Evolutionary conservation across 1,139 yeast species (phyloP).

Genomic region (Scheffersomyces illinoinensis): DNA sequence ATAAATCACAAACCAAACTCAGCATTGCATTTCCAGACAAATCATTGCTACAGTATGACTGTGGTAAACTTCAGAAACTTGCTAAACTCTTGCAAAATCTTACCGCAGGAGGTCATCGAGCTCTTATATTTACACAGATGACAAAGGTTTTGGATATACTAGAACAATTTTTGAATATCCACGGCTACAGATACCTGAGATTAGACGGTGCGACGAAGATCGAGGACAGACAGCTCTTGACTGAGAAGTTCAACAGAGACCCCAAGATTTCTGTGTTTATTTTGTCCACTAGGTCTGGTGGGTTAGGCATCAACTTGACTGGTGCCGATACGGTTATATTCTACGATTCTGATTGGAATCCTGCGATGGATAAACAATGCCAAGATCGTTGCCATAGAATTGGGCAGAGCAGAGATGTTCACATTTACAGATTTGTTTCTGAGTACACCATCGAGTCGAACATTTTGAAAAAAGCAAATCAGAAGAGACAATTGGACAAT

Average conservation of each 20-base stretch:
- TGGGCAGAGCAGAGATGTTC: slow-evolving; percentile 97
- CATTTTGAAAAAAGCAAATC: slow-evolving; percentile 91
- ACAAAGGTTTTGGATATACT: slow-evolving; percentile 91
- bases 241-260: slow-evolving; percentile 91
- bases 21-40: slow-evolving; percentile 97
- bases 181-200: slow-evolving; percentile 92
- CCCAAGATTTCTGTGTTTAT: slow-evolving; percentile 87
- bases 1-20: slow-evolving; percentile 78
- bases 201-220: slow-evolving; percentile 97
- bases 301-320: slow-evolving; percentile 93
- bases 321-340: slow-evolving; percentile 99
- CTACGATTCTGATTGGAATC: slow-evolving; percentile 99
- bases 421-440: slow-evolving; percentile 92
- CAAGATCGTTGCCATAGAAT: slow-evolving; percentile 99
- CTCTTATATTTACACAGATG: slow-evolving; percentile 97
- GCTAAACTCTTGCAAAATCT: slow-evolving; percentile 75
- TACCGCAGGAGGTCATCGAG: slow-evolving; percentile 86
- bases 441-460: slow-evolving; percentile 97
- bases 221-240: slow-evolving; percentile 91
- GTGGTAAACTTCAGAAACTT: slow-evolving; percentile 91
- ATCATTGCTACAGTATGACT: slow-evolving; percentile 86
- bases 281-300: slow-evolving; percentile 94
- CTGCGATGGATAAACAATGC: slow-evolving; percentile 99
- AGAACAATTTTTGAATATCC: slow-evolving; percentile 91
- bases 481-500: slow-evolving; percentile 90